Conservation (phyloP, 257 asterid genomes). For the Paraleonurus japonicus region DNA sequence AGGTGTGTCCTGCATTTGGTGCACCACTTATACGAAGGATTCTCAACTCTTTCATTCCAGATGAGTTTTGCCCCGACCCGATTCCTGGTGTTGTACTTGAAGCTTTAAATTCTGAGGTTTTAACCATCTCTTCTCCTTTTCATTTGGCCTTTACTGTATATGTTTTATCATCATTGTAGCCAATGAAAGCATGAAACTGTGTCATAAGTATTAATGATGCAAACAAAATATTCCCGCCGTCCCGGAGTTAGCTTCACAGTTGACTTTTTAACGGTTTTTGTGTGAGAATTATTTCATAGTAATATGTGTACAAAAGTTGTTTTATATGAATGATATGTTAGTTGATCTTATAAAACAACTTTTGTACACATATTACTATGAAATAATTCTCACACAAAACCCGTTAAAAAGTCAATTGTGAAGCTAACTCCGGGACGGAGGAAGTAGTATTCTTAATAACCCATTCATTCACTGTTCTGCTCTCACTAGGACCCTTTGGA, state of each 20-base stretch:
- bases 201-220: background rate
- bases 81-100: constrained; percentile 58
- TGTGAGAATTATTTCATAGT: too few relatives aligned
- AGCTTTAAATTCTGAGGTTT: constrained; percentile 61
- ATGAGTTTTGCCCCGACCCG: constrained; percentile 79
- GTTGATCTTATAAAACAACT: too few relatives aligned
- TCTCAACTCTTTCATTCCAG: constrained; percentile 62
- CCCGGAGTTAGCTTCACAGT: too few relatives aligned
- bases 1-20: constrained; percentile 79
- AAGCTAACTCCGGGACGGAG: too few relatives aligned
- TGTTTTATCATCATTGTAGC: background rate
- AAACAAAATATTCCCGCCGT: too few relatives aligned
- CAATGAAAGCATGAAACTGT: background rate
- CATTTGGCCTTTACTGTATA: background rate
- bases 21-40: constrained; percentile 61
- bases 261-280: too few relatives aligned
- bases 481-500: constrained; percentile 46
- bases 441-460: background rate
- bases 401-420: too few relatives aligned
- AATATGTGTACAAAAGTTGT: too few relatives aligned
- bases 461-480: background rate
- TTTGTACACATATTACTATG: too few relatives aligned
- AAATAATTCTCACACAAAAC: too few relatives aligned
- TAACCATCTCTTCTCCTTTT: constrained; percentile 6
- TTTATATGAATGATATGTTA: too few relatives aligned